phyloP scores from a whole-genome alignment of 768 basidiomycete genomes.

The Boletus rufocinnamomeus region DNA sequence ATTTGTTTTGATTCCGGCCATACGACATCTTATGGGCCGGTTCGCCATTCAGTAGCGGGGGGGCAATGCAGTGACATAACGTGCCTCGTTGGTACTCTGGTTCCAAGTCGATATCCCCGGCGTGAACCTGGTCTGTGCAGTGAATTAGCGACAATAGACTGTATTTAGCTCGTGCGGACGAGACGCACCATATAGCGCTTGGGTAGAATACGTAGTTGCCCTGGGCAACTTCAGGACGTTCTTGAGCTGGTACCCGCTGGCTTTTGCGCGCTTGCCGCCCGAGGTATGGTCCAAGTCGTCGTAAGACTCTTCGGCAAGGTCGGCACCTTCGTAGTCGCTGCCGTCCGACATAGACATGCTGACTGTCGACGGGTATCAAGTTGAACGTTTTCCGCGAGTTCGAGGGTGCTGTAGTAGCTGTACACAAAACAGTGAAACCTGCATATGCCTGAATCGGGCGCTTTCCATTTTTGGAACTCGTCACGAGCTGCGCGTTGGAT shows the following conservation, averaged over 20 bases:
- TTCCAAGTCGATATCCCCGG: conserved; percentile 66
- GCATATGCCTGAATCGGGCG: too few relatives aligned
- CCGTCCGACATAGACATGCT: conserved; percentile 15
- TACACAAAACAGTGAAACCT: too few relatives aligned
- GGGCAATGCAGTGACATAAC: conserved; percentile 5
- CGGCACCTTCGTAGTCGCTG: conserved; percentile 26
- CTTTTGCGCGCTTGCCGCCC: conserved; percentile 8
- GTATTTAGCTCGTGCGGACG: too few relatives aligned
- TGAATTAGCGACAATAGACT: neutral
- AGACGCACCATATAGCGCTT: conserved; percentile 54
- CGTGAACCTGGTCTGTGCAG: conserved; percentile 59
- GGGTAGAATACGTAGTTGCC: conserved; percentile 64
- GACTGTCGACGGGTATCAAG: neutral
- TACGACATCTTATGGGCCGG: conserved; percentile 56
- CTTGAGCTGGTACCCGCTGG: conserved; percentile 30
- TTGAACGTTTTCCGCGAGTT: neutral
- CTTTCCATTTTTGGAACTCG: conserved; percentile 11
- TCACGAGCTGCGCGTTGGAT: neutral
- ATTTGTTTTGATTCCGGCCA: conserved; percentile 79
- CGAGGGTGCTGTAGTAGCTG: conserved; percentile 14
- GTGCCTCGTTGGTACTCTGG: conserved; percentile 79
- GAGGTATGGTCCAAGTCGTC: conserved; percentile 14
- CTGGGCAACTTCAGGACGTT: conserved; percentile 57
- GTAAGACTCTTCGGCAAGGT: conserved; percentile 16
- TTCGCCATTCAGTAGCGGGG: neutral